A percentile compares a stretch with the other conserved stretches of the same genome.
Conservation (phyloP, 768 basidiomycete genomes). For the Daedaleopsis nitida region DNA sequence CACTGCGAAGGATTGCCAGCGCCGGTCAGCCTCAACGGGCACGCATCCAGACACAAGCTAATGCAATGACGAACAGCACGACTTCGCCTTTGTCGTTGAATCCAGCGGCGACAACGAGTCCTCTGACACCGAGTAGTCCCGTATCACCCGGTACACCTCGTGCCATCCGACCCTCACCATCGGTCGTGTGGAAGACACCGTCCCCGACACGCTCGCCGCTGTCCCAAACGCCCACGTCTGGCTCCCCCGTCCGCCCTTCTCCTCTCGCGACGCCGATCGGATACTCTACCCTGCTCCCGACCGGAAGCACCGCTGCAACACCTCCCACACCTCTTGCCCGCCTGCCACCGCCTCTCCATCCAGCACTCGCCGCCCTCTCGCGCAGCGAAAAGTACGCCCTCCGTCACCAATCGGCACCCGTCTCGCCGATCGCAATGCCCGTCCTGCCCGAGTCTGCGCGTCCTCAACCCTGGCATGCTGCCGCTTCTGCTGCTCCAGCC, state of each 20-base stretch:
- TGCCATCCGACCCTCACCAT: constrained; percentile 11
- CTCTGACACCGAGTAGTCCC: background rate
- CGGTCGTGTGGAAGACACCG: constrained; percentile 17
- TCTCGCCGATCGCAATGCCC: background rate
- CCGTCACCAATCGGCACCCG: background rate
- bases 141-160: constrained; percentile 2
- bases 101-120: background rate
- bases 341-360: background rate
- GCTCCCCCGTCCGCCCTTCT: background rate
- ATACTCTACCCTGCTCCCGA: background rate
- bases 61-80: background rate
- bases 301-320: background rate
- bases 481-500: too few relatives aligned
- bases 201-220: constrained; percentile 9
- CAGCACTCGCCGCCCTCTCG: background rate
- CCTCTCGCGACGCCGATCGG: background rate
- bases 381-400: background rate
- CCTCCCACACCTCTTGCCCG: background rate
- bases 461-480: background rate
- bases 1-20: constrained; percentile 9
- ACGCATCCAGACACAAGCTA: constrained; percentile 2
- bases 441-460: background rate
- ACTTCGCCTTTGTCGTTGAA: background rate
- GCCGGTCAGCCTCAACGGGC: constrained; percentile 3
- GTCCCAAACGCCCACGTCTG: background rate